These are phyloP conservation scores for Boletus rubropictus DNA, from an alignment of 768 basidiomycete species.

Conservation along the genomic window DNA sequence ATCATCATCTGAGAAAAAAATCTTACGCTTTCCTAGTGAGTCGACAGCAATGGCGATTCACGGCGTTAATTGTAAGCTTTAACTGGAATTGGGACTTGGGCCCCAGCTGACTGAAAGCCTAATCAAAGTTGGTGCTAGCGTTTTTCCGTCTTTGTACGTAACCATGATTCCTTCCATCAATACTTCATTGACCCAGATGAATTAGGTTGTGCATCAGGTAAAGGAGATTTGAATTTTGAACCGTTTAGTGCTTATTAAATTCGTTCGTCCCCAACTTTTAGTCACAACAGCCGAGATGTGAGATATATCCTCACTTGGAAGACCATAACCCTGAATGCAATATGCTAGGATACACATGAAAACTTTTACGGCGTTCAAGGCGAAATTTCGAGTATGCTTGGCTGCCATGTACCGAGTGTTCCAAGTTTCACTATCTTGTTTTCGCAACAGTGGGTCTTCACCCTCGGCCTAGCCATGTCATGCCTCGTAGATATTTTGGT, in stretches of 20 bases:
- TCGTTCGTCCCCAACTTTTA: conserved; percentile 13
- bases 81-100: neutral
- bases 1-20: neutral
- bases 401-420: neutral
- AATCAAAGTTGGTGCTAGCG: conserved; percentile 24
- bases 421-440: neutral
- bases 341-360: conserved; percentile 22
- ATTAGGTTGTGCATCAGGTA: conserved; percentile 35
- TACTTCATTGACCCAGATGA: neutral
- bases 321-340: neutral
- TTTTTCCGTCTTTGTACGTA: conserved; percentile 30
- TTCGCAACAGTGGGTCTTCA: conserved; percentile 42
- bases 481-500: conserved; percentile 47
- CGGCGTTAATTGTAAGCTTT: conserved; percentile 31
- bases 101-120: neutral
- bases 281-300: conserved; percentile 30
- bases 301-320: neutral
- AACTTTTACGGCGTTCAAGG: conserved; percentile 23
- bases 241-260: conserved; percentile 11
- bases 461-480: conserved; percentile 45
- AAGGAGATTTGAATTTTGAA: neutral
- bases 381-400: conserved; percentile 17
- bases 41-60: conserved; percentile 25
- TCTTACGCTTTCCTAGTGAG: conserved; percentile 19
- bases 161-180: neutral